Evolutionary conservation across 768 basidiomycete genomes (phyloP).

Genomic region (Suillus decipiens): DNA sequence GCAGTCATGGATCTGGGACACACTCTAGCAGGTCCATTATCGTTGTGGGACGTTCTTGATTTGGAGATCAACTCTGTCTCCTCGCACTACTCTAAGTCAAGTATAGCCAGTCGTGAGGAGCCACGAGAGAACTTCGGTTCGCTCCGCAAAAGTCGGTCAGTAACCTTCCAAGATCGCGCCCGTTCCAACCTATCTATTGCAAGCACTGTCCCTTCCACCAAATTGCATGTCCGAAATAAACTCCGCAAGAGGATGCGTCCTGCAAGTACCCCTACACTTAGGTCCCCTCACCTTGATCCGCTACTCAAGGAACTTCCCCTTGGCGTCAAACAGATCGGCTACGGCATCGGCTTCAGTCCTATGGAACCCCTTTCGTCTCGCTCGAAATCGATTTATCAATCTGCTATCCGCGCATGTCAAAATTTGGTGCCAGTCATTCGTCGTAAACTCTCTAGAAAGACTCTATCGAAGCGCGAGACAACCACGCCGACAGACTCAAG

Average conservation of each 20-base stretch:
- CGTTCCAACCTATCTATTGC: conserved; percentile 40
- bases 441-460: conserved; percentile 9
- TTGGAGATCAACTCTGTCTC: conserved; percentile 27
- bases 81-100: conserved; percentile 16
- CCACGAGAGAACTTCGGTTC: conserved; percentile 27
- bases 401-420: conserved; percentile 9
- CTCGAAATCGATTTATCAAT: conserved; percentile 8
- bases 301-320: conserved; percentile 38
- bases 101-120: conserved; percentile 10
- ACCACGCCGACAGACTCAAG: background rate
- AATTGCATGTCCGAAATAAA: conserved; percentile 36
- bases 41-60: conserved; percentile 52
- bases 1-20: conserved; percentile 16
- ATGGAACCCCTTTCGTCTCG: background rate
- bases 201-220: conserved; percentile 35
- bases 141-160: conserved; percentile 31
- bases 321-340: conserved; percentile 33
- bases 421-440: conserved; percentile 7
- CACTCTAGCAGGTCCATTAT: conserved; percentile 28
- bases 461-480: background rate
- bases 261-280: conserved; percentile 31
- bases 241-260: conserved; percentile 41
- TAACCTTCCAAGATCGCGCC: conserved; percentile 14
- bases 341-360: conserved; percentile 49
- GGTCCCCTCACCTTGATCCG: conserved; percentile 17